Conservation (phyloP, 192 early-diverging fungal species). For the Dispira simplex region DNA sequence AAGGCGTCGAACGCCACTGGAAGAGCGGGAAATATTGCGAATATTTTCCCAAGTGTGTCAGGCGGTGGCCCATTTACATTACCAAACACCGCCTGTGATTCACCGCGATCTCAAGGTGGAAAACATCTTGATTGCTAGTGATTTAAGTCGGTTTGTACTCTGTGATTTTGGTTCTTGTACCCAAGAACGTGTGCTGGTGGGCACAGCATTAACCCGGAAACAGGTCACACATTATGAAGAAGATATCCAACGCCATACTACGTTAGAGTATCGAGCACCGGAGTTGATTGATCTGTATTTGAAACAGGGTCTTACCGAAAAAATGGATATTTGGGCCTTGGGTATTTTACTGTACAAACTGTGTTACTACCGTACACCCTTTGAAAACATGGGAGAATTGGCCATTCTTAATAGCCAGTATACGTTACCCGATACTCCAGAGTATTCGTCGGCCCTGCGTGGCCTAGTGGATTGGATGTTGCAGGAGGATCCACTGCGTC, state of each 20-base stretch:
- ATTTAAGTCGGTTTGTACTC: conserved; percentile 58
- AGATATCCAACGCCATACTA: conserved; percentile 79
- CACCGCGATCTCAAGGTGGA: conserved; percentile 84
- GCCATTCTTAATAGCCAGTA: conserved; percentile 84
- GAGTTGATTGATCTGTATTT: conserved; percentile 91
- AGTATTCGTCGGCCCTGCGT: conserved; percentile 38
- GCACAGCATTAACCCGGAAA: conserved; percentile 36
- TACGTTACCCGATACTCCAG: conserved; percentile 54
- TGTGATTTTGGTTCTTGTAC: conserved; percentile 95
- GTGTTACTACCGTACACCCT: conserved; percentile 90
- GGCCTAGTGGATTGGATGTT: conserved; percentile 56
- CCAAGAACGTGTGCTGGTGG: conserved; percentile 23
- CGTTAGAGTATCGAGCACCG: conserved; percentile 88
- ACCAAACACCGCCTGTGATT: conserved; percentile 60
- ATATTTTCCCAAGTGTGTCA: conserved; percentile 78
- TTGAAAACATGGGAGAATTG: conserved; percentile 75
- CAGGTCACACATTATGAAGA: conserved; percentile 74
- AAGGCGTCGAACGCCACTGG: conserved; percentile 48
- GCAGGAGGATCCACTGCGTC: conserved; percentile 50
- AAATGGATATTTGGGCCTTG: conserved; percentile 71
- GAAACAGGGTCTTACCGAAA: conserved; percentile 66
- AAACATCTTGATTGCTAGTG: conserved; percentile 48
- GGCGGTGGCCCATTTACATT: conserved; percentile 88
- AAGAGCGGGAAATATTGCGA: conserved; percentile 70
- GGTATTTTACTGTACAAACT: conserved; percentile 92